Base-by-base conservation (phyloP, 805 yeast genomes). In the Candida taoyuanica region DNA sequence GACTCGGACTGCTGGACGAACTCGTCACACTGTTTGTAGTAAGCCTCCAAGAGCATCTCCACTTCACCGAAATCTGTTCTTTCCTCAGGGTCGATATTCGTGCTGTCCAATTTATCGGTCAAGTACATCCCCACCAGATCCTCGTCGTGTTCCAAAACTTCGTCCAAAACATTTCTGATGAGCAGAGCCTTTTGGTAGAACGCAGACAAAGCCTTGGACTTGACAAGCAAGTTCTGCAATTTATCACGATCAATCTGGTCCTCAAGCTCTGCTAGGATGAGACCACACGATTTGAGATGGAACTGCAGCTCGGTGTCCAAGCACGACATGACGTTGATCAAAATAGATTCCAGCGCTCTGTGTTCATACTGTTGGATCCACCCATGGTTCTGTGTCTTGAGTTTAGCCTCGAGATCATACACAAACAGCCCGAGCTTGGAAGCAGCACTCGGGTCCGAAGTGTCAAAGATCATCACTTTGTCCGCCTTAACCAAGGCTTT, bases 1-100 rank as follows among this genome's bases (percentile, higher is more conserved):
- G 91, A 81, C 31, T 85, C 95, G 0, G 95, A 81, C 50, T 85
- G 91, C 59, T 89, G 97, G 6, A 88, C 96, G 49, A 84, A 79
- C 63, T 89, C 97, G 55, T 89, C 96, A 56, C 91, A 82, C 51
- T 88, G 96, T 42, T 84, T 82, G 60, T 85, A 88, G 62, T 89
- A 89, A 0, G 95, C 77, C 55, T 89, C 97, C 16, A 89, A 58
- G 34, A 89, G 67, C 81, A 88, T 82, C 59, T 89, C 97, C 16
- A 86, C 71, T 50, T 89, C 96, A 7, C 81, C 85, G 46, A 70
- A 73, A 53, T 74, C 75, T 2, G 44, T 48, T 33, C 48, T 36
- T 25, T 36, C 46, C 13, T 39, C 50, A 3, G 31, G 44, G 25
- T 27, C 40, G 24, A 21, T 40, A 7, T 34, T 19, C 9, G 39